phyloP scores from a whole-genome alignment of 805 yeast species.

The Schwanniomyces yamadae region DNA sequence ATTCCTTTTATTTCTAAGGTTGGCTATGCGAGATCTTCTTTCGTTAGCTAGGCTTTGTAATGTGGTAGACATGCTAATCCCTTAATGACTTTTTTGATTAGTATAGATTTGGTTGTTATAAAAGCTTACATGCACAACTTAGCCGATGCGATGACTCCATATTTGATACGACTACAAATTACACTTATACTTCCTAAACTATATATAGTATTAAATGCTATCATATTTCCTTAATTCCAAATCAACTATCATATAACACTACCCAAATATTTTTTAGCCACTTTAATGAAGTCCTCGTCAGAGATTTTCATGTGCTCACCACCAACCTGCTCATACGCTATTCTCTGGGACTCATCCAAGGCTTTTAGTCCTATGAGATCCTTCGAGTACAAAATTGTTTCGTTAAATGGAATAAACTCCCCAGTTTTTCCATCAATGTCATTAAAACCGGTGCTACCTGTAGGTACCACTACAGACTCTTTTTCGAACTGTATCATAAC shows the following conservation, averaged over 20 bases:
- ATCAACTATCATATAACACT: conserved; percentile 1
- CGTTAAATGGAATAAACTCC: conserved; percentile 39
- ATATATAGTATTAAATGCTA: too few relatives aligned
- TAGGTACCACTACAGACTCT: conserved; percentile 73
- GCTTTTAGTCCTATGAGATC: conserved; percentile 61
- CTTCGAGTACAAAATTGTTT: conserved; percentile 49
- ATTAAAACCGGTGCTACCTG: conserved; percentile 65
- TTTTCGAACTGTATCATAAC: conserved; percentile 59
- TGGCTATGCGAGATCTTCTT: conserved; percentile 20
- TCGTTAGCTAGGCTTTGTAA: conserved; percentile 9
- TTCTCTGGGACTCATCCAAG: conserved; percentile 41
- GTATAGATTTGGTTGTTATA: too few relatives aligned
- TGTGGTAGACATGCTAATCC: conserved; percentile 5
- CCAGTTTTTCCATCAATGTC: conserved; percentile 51
- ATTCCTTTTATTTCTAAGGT: conserved; percentile 12
- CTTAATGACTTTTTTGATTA: too few relatives aligned
- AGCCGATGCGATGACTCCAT: too few relatives aligned
- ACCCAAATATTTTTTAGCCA: conserved; percentile 48
- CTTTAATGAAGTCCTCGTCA: conserved; percentile 45
- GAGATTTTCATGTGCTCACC: conserved; percentile 68
- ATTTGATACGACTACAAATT: too few relatives aligned
- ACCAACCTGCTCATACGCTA: conserved; percentile 52
- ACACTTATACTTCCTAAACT: too few relatives aligned
- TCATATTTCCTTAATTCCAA: too few relatives aligned
- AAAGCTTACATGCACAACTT: too few relatives aligned